Conservation (phyloP, 2,329 filamentous ascomycete genomes). For the Aspergillus melleus region DNA sequence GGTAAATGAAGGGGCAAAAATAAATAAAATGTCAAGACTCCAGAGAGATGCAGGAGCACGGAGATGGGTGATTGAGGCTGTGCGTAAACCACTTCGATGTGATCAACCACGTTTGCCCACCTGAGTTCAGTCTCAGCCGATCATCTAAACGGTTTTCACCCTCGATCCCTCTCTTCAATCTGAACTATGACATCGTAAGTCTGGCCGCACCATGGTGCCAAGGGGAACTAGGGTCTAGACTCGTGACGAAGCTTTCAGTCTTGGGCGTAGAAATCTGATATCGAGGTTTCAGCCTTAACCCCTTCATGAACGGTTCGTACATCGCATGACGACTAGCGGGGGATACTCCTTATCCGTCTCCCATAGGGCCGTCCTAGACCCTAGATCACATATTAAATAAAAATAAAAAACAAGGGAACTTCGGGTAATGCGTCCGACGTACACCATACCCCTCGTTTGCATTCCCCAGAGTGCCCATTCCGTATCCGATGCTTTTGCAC, state of each 20-base stretch:
- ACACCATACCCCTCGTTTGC: slow-evolving; percentile 14
- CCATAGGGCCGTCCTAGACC: slow-evolving; percentile 3
- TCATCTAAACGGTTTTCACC: slow-evolving; percentile 12
- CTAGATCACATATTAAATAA: slow-evolving; percentile 13
- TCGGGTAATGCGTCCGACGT: slow-evolving; percentile 18
- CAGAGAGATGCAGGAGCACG: background rate
- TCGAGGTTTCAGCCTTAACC: slow-evolving; percentile 19
- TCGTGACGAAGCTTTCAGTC: slow-evolving; percentile 15
- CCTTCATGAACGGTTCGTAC: slow-evolving; percentile 12
- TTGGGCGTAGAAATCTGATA: slow-evolving; percentile 10
- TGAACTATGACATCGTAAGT: slow-evolving; percentile 8
- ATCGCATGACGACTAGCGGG: slow-evolving; percentile 11
- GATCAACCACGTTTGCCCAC: slow-evolving; percentile 24
- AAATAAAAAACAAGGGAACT: slow-evolving; percentile 12
- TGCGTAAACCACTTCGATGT: slow-evolving; percentile 11
- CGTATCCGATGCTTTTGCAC: slow-evolving; percentile 10
- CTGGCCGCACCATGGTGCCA: slow-evolving; percentile 5
- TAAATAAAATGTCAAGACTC: background rate
- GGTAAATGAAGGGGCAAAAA: slow-evolving; percentile 1
- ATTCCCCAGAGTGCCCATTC: slow-evolving; percentile 19
- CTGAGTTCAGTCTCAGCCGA: slow-evolving; percentile 16
- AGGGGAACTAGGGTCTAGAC: slow-evolving; percentile 12
- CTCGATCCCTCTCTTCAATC: slow-evolving; percentile 7
- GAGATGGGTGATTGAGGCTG: slow-evolving; percentile 13
- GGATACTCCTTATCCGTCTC: background rate